A percentile compares a stretch with the other conserved stretches of the same genome.
Conservation (phyloP, 345 rosid species). For the Arabis alpina region DNA sequence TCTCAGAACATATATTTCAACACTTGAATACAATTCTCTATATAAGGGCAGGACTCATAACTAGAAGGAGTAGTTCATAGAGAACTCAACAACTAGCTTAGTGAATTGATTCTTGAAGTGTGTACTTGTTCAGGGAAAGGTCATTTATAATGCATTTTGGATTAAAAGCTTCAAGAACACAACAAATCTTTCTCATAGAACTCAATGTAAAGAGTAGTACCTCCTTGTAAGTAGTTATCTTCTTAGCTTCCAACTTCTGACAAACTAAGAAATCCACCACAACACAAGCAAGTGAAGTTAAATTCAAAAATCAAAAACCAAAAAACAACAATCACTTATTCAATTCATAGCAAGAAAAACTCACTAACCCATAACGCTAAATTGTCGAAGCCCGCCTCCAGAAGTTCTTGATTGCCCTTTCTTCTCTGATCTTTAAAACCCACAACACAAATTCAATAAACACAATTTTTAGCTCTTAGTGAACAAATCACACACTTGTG, state of each 20-base stretch:
- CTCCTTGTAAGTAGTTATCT: conserved; percentile 53
- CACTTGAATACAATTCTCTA: neutral
- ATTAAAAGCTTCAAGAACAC: conserved; percentile 5
- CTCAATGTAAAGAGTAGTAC: conserved; percentile 23
- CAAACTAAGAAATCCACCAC: conserved; percentile 45
- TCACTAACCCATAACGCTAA: conserved; percentile 50
- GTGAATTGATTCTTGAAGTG: neutral
- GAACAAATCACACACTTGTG: conserved; percentile 10
- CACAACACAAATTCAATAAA: neutral
- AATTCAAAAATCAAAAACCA: neutral
- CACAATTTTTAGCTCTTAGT: conserved; percentile 3
- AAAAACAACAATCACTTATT: neutral
- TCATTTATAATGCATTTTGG: neutral
- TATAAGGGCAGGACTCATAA: neutral
- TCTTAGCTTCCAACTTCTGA: conserved; percentile 56
- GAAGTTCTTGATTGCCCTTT: conserved; percentile 47
- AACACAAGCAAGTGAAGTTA: neutral
- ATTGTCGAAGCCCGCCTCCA: conserved; percentile 54
- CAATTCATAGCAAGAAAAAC: neutral
- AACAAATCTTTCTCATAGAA: neutral
- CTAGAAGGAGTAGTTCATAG: neutral
- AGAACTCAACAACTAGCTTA: conserved; percentile 1
- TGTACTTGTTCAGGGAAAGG: neutral
- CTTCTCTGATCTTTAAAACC: conserved; percentile 33
- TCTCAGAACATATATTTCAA: conserved; percentile 11